Base-by-base conservation (phyloP, 2,329 filamentous ascomycete species). In the Fusarium fujikuroi region DNA sequence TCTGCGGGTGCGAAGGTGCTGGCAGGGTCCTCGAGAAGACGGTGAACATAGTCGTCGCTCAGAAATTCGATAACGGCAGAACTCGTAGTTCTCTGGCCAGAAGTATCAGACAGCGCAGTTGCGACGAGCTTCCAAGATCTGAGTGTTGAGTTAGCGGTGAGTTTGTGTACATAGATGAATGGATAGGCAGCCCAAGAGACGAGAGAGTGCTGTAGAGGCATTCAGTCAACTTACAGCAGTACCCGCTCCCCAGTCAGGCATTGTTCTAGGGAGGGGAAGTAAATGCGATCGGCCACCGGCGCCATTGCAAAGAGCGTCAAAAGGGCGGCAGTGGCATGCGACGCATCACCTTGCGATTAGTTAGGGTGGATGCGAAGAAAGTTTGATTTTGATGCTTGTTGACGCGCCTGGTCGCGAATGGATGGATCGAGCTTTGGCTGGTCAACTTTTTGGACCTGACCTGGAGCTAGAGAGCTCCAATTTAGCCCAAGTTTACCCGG, bases 201-300 rank as follows among this genome's bases (percentile, higher is more conserved):
- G 63, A 60, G 58, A 60, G 42, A 32, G 32, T 14, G 32, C 62
- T 43, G 64, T 23, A 21, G 46, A 46, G 16, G n/a, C 23, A 43
- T 23, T 32, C 54, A 54, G 30, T 42, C 32, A 73, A 87, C 91
- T 81, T 88, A 97, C 93, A 97, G 88, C 79, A 98, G 87, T 80
- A 92, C 88, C 79, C 89, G 89, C 82, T 95, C 91, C 84, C 94
- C 93, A 78, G 90, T 92, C 79, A 98, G 88, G 84, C 94, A 97
- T 81, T 93, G 91, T 83, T 94, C 92, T 83, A 98, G 87, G 80
- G 94, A 90, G 80, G 95, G 94, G 79, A 97, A 93, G 85, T 95
- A 96, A 81, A 89, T 87, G 80, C 86, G 85, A 84, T 92, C 91
- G 79, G 89, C 88, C 80, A 89, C 85, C 83, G 91, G 88, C 85